Evolutionary conservation across 352 stramenopile species (phyloP).

Genomic region (Phytophthora foliorum): DNA sequence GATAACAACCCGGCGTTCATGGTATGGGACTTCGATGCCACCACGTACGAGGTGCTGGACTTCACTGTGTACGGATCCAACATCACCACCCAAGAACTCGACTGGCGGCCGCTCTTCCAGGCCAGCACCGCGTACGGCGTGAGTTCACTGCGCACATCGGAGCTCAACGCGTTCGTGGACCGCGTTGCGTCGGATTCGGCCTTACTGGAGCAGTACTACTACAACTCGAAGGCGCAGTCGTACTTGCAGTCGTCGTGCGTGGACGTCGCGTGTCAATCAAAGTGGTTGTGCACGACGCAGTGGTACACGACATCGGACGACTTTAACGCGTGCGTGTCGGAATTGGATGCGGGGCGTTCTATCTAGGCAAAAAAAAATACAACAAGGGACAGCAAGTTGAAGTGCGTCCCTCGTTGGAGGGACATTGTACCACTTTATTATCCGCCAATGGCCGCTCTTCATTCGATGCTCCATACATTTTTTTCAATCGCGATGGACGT

Average conservation of each 20-base stretch:
- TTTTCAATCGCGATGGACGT: conserved; percentile 50
- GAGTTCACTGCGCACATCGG: conserved; percentile 44
- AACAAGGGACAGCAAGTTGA: conserved; percentile 7
- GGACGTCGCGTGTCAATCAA: conserved; percentile 49
- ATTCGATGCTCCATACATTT: background rate
- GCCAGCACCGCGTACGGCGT: conserved; percentile 62
- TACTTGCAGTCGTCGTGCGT: conserved; percentile 55
- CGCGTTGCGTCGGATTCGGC: conserved; percentile 48
- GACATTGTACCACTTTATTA: background rate
- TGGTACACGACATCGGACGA: conserved; percentile 75
- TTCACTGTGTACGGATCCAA: conserved; percentile 82
- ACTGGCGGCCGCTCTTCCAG: conserved; percentile 59
- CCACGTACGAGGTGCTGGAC: conserved; percentile 78
- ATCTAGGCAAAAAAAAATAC: background rate
- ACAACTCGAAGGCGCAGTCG: conserved; percentile 82
- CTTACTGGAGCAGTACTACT: conserved; percentile 77
- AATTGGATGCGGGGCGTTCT: conserved; percentile 1
- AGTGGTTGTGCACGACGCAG: conserved; percentile 71
- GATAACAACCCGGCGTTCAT: conserved; percentile 92
- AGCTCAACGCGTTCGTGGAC: conserved; percentile 55
- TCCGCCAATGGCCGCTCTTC: background rate
- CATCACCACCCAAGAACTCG: conserved; percentile 46
- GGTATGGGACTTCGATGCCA: conserved; percentile 74
- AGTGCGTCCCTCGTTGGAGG: background rate
- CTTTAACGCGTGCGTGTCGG: conserved; percentile 58